Evolutionary conservation across 169 alveolate genomes (phyloP).

Genomic region (Theileria luwenshuni): DNA sequence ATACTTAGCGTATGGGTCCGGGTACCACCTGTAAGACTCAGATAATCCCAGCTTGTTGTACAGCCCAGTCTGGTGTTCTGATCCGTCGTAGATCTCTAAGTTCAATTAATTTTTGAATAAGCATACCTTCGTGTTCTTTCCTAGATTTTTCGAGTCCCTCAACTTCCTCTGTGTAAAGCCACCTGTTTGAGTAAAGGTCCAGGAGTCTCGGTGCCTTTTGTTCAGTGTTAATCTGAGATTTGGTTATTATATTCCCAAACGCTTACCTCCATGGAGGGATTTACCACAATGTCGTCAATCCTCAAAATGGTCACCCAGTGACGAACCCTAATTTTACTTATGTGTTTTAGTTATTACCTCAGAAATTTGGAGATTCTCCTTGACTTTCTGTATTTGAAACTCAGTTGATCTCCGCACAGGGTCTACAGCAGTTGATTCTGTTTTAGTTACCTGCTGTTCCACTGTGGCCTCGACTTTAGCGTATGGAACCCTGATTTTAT

Average conservation of each 20-base stretch:
- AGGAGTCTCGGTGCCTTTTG: conserved; percentile 71
- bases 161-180: conserved; percentile 82
- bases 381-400: conserved; percentile 82
- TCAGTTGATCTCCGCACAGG: conserved; percentile 81
- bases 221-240: conserved; percentile 55
- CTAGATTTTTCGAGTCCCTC: conserved; percentile 67
- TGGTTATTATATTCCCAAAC: neutral
- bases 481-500: conserved; percentile 78
- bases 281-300: conserved; percentile 80
- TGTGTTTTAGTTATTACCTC: conserved; percentile 30
- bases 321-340: conserved; percentile 50
- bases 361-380: conserved; percentile 82
- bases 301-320: conserved; percentile 85
- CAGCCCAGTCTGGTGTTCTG: conserved; percentile 53
- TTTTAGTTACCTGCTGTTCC: conserved; percentile 75
- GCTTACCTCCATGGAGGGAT: conserved; percentile 65
- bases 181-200: conserved; percentile 86
- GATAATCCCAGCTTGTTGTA: conserved; percentile 62
- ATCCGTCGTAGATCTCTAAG: conserved; percentile 65
- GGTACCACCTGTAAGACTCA: conserved; percentile 65
- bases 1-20: conserved; percentile 59
- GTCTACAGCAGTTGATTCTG: conserved; percentile 51
- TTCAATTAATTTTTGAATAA: no score
- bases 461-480: conserved; percentile 84
- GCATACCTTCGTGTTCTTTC: conserved; percentile 53